Evolutionary conservation across 2,329 filamentous ascomycete genomes (phyloP), one percentile per base, ranked within the genome.

Genomic region (Aspergillus pseudoterreus): DNA sequence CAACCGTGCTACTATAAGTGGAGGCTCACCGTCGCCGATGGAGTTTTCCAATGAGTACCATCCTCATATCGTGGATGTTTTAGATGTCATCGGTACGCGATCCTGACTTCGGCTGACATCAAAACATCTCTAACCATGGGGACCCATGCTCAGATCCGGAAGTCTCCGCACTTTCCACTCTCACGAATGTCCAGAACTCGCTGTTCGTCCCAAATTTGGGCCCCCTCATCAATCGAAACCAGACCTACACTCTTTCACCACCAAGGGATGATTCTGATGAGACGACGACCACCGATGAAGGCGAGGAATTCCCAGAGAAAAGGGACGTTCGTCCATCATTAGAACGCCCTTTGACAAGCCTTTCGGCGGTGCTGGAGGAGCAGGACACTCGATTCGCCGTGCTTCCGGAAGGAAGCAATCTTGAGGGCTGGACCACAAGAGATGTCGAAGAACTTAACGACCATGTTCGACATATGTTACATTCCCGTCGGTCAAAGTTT

Each of bases 141-240:
- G 15, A 9, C 35, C 11, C 35, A 38, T 4, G 12, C 11, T 24
- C 5, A 91, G 90, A 95, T 62, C 89, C 90, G 39, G 88, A 95
- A 72, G 85, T 95, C 3, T 84, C 88, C 33, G 90, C 90, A 0
- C 75, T 95, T 3, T 90, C 88, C 0, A 92, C 89, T 12, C 80
- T 95, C 9, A 95, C 88, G 41, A 95, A 95, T 63, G 85, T 95
- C 17, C 90, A 95, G 63, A 95, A 95, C 67, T 94, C 90, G 0
- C 82, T 95, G 9, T 95, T 95, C 70, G 76, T 95, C 2, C 90
- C 90, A 0, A 86, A 91, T 57, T 76, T 95, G n/a, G 90, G 90
- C 38, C 76, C 78, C 52, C 84, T 83, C 60, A 61, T 95, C 45
- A 94, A 95, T 63, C 82, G 90, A 45, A 79, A 85, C 54, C 89